These are phyloP conservation scores for Podaxis sp. DNA, from an alignment of 768 basidiomycete species.

Conservation along the genomic window DNA sequence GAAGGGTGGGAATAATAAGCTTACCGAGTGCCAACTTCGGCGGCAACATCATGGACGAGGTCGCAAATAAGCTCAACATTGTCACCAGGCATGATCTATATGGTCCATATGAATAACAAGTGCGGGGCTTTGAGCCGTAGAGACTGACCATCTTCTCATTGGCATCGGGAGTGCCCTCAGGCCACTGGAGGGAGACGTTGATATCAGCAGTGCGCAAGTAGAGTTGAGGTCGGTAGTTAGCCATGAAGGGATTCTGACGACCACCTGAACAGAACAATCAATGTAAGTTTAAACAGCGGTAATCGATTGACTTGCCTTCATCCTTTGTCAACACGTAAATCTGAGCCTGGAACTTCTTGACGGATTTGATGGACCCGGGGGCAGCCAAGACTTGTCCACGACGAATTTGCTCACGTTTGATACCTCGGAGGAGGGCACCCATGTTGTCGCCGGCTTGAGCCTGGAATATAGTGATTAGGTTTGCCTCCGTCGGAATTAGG, in stretches of 20 bases:
- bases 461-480: constrained; percentile 31
- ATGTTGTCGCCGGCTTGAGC: constrained; percentile 99
- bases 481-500: not conserved
- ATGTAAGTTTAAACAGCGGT: not conserved
- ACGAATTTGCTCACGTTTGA: constrained; percentile 94
- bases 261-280: constrained; percentile 45
- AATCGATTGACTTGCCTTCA: not conserved
- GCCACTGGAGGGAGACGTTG: constrained; percentile 83
- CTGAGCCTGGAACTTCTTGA: constrained; percentile 92
- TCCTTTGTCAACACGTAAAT: constrained; percentile 62
- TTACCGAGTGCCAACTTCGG: constrained; percentile 82
- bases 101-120: not conserved
- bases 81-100: constrained; percentile 94
- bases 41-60: constrained; percentile 82
- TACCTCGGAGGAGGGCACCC: constrained; percentile 93
- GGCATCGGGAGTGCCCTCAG: constrained; percentile 76
- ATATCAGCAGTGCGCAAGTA: constrained; percentile 96
- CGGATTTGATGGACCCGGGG: constrained; percentile 91
- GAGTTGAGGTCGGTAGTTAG: constrained; percentile 92
- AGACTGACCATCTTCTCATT: constrained; percentile 80
- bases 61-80: constrained; percentile 91
- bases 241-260: constrained; percentile 89
- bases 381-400: constrained; percentile 91
- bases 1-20: constrained; percentile 17
- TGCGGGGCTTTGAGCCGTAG: not conserved